Evolutionary conservation across 2,329 filamentous ascomycete species (phyloP).

Genomic region (Aspergillus japonicus): DNA sequence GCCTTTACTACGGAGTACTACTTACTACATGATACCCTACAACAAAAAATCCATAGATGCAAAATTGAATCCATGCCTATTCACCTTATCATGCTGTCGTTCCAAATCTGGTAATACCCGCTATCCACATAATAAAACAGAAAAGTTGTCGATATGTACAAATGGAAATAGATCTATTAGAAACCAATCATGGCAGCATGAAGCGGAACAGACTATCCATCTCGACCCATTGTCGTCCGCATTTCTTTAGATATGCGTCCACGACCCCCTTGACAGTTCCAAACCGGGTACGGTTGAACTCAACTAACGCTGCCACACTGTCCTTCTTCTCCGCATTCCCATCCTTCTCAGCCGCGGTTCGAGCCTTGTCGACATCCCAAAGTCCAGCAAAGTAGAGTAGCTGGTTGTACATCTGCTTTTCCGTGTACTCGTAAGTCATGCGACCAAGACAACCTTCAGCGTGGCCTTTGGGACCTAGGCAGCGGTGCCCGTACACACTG

Average conservation of each 20-base stretch:
- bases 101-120: constrained; percentile 10
- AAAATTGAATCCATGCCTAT: constrained; percentile 10
- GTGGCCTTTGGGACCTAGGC: constrained; percentile 81
- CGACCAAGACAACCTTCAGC: constrained; percentile 79
- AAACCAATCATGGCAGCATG: constrained; percentile 46
- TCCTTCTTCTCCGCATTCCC: constrained; percentile 58
- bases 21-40: background rate
- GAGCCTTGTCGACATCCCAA: constrained; percentile 86
- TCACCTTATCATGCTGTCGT: constrained; percentile 15
- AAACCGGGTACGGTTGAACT: constrained; percentile 80
- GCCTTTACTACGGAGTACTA: background rate
- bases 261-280: constrained; percentile 72
- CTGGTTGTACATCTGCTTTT: constrained; percentile 94
- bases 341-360: constrained; percentile 51
- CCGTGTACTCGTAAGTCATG: constrained; percentile 84
- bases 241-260: constrained; percentile 82
- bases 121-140: constrained; percentile 9
- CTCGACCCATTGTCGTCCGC: constrained; percentile 86
- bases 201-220: constrained; percentile 82
- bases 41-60: background rate
- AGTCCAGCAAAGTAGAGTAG: constrained; percentile 80
- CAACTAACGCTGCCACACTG: constrained; percentile 68
- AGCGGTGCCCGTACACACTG: constrained; percentile 86
- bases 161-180: constrained; percentile 20
- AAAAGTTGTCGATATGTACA: constrained; percentile 26